phyloP scores from a whole-genome alignment of 2,329 filamentous ascomycete genomes.

The Eurotiales sp. region DNA sequence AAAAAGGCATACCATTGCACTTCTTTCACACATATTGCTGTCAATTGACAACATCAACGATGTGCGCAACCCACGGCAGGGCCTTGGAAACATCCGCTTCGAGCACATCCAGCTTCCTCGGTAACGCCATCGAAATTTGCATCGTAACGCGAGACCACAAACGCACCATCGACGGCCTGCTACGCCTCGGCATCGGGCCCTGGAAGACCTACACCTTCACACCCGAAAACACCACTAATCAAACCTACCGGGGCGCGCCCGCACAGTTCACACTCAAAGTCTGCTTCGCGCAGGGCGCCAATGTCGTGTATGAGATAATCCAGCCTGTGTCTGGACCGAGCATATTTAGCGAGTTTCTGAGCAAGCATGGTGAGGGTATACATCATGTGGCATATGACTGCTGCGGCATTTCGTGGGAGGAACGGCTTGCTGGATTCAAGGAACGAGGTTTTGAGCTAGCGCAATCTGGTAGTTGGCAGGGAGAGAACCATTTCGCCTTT shows the following conservation, averaged over 20 bases:
- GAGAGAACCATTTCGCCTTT: neutral
- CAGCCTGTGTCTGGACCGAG: constrained; percentile 1
- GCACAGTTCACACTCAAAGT: constrained; percentile 4
- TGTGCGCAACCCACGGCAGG: constrained; percentile 1
- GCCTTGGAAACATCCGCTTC: neutral
- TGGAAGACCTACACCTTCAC: constrained; percentile 8
- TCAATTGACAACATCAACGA: neutral
- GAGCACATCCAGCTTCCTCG: neutral
- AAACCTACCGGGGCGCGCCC: constrained; percentile 3
- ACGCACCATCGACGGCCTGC: constrained; percentile 4
- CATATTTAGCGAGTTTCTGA: constrained; percentile 1
- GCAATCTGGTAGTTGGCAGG: constrained; percentile 4
- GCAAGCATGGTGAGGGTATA: constrained; percentile 3
- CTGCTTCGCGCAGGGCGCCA: constrained; percentile 5
- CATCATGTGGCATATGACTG: constrained; percentile 6
- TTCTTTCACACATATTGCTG: neutral
- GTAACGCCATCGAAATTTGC: constrained; percentile 8
- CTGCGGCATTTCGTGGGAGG: constrained; percentile 1
- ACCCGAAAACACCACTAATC: constrained; percentile 3
- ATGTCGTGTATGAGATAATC: constrained; percentile 7
- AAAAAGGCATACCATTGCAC: neutral
- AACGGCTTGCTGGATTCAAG: neutral
- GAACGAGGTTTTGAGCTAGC: constrained; percentile 1
- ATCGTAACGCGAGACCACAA: constrained; percentile 7
- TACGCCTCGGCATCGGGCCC: constrained; percentile 3